These are phyloP conservation scores for Falciphora oryzae DNA, from an alignment of 2,329 filamentous ascomycete genomes.

Conservation along the genomic window DNA sequence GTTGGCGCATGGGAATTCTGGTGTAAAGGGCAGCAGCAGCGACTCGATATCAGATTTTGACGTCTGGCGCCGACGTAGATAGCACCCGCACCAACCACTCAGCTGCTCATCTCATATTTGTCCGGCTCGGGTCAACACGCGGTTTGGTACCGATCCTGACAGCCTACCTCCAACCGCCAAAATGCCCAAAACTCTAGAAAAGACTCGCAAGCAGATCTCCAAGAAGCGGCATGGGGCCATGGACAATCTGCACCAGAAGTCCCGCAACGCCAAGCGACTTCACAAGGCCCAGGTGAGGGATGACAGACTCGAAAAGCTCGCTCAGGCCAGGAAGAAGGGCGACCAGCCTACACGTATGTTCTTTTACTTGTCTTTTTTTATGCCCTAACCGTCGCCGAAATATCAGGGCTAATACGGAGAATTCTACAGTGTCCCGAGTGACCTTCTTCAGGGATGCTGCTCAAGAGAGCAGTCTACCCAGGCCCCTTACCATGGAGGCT, in stretches of 20 bases:
- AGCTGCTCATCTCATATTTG: not conserved
- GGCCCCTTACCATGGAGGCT: constrained; percentile 1
- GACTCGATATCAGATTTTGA: not conserved
- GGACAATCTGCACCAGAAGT: constrained; percentile 77
- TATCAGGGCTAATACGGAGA: not conserved
- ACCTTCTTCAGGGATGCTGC: constrained; percentile 49
- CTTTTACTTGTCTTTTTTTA: constrained; percentile 12
- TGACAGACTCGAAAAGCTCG: constrained; percentile 70
- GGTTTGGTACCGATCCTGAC: too few relatives aligned
- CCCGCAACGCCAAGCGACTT: constrained; percentile 76
- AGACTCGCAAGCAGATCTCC: constrained; percentile 81
- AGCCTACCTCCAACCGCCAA: constrained; percentile 6
- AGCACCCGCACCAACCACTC: not conserved
- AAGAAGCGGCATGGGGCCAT: constrained; percentile 78
- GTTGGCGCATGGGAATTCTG: not conserved
- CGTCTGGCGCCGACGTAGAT: too few relatives aligned
- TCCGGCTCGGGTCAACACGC: too few relatives aligned
- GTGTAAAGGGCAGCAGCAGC: not conserved
- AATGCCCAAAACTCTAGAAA: constrained; percentile 74
- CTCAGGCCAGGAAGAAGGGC: constrained; percentile 62
- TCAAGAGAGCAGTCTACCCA: not conserved
- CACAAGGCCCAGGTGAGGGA: constrained; percentile 76
- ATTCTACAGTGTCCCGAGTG: constrained; percentile 54
- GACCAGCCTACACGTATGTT: constrained; percentile 67
- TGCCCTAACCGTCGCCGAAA: not conserved